These are phyloP conservation scores for Gomphus sp. DNA, from an alignment of 1,284 basidiomycete species.

Conservation along the genomic window DNA sequence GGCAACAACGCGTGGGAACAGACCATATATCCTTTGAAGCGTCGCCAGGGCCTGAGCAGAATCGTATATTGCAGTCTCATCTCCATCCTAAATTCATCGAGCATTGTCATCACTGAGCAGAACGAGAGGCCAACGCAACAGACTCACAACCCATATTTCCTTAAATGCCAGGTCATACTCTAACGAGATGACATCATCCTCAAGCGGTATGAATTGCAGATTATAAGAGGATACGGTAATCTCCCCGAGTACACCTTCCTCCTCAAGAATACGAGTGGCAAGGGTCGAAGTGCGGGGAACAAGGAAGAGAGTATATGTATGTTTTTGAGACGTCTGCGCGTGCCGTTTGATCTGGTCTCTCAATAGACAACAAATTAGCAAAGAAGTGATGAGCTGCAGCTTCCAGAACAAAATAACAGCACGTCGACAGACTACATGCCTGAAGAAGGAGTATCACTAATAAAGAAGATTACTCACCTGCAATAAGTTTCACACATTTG, in stretches of 20 bases:
- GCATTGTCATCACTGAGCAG: not conserved
- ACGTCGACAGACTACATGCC: not conserved
- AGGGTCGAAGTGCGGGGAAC: constrained; percentile 86
- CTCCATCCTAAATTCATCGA: constrained; percentile 62
- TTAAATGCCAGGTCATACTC: constrained; percentile 79
- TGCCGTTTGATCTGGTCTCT: constrained; percentile 85
- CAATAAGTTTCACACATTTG: constrained; percentile 81
- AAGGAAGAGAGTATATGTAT: constrained; percentile 84
- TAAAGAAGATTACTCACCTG: constrained; percentile 48
- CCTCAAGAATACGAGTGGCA: constrained; percentile 76
- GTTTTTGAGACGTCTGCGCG: constrained; percentile 44
- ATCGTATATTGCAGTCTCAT: constrained; percentile 85
- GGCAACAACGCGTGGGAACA: constrained; percentile 86
- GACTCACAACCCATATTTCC: constrained; percentile 76
- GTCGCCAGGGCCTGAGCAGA: constrained; percentile 82
- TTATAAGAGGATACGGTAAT: constrained; percentile 81
- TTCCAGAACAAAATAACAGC: not conserved
- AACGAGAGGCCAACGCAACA: not conserved
- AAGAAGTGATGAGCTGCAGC: not conserved
- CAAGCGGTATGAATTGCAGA: constrained; percentile 88
- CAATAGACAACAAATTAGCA: not conserved
- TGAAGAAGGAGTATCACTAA: not conserved
- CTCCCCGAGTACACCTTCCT: constrained; percentile 89
- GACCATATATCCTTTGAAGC: constrained; percentile 81
- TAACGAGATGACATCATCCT: constrained; percentile 83